Base-by-base conservation (phyloP, 805 yeast genomes). In the Metschnikowia cerradonensis region DNA sequence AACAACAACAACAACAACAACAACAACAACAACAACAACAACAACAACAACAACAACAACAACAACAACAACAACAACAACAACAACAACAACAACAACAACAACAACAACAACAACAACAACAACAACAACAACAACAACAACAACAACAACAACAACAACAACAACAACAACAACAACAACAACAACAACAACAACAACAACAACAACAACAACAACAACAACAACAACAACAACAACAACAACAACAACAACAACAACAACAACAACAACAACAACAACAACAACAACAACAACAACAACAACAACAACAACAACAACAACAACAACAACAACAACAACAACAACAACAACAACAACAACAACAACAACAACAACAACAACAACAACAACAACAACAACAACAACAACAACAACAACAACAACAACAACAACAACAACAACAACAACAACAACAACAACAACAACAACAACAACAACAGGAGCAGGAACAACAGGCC, bases 81-180 rank as follows among this genome's bases (percentile, higher is more conserved):
- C 19, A 41, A 7, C 35, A 34, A n/a, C n/a, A 50, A 20, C 57
- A 43, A 40, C 47, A 20, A 42, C 30, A 38, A 38, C 34, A 46
- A 45, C n/a, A 30, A 44, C 49, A 38, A 26, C 65, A 4, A 0
- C 41, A 20, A 11, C 38, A 35, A 7, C 19, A 33, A 15, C 42
- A 35, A 26, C 38, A 40, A 33, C 41, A 17, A 17, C 31, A 22
- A 6, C 15, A 39, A 10, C 31, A 39, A 1, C 41, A 26, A 19
- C 53, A 56, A 49, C 45, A 41, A 45, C 43, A 39, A 26, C 53
- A 45, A 36, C 56, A 54, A 22, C 52, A 48, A 20, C 58, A 41
- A 39, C 47, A 26, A 45, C 26, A 38, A 33, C 34, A 46, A 46
- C 32, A 30, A 41, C 49, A 40, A 26, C 66, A 20, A 3, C 41